Evolutionary conservation across 208 protist genomes (phyloP).

Genomic region (Strigomonas galati): DNA sequence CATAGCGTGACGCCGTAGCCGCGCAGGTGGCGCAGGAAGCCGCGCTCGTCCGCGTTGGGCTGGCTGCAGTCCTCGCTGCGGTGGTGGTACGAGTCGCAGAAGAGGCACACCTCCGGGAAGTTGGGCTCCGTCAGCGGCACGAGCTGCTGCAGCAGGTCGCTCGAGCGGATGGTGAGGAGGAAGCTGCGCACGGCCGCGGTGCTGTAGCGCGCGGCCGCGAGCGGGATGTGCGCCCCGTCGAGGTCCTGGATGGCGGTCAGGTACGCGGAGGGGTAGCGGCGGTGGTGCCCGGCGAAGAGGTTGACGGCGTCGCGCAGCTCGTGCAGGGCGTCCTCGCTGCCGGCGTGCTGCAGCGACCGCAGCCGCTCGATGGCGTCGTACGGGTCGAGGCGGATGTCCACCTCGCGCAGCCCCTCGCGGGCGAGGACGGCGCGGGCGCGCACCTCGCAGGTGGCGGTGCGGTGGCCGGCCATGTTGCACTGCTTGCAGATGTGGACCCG

Average conservation of each 20-base stretch:
- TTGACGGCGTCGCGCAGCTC: slow-evolving; percentile 54
- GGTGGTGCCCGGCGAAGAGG: slow-evolving; percentile 29
- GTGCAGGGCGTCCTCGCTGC: slow-evolving; percentile 21
- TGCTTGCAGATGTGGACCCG: slow-evolving; percentile 52
- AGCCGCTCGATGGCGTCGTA: slow-evolving; percentile 30
- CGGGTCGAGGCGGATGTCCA: slow-evolving; percentile 67
- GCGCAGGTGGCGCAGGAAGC: slow-evolving; percentile 69
- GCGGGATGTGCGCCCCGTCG: slow-evolving; percentile 59
- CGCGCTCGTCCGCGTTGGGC: slow-evolving; percentile 47
- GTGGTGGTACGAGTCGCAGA: slow-evolving; percentile 80
- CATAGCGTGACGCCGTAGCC: slow-evolving; percentile 59
- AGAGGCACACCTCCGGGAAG: slow-evolving; percentile 85
- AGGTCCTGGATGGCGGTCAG: slow-evolving; percentile 62
- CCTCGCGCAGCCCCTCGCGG: slow-evolving; percentile 32
- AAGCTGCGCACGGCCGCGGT: slow-evolving; percentile 81
- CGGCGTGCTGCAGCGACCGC: slow-evolving; percentile 18
- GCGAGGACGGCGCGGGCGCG: slow-evolving; percentile 40
- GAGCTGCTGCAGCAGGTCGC: slow-evolving; percentile 71
- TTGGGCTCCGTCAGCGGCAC: slow-evolving; percentile 43
- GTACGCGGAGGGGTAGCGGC: slow-evolving; percentile 54
- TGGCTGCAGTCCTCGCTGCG: slow-evolving; percentile 51
- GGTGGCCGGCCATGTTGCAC: slow-evolving; percentile 68
- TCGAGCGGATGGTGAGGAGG: slow-evolving; percentile 69
- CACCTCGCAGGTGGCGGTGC: slow-evolving; percentile 46
- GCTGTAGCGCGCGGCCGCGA: slow-evolving; percentile 81